phyloP scores from a whole-genome alignment of 306 rosid genomes.

The Canavalia ensiformis region DNA sequence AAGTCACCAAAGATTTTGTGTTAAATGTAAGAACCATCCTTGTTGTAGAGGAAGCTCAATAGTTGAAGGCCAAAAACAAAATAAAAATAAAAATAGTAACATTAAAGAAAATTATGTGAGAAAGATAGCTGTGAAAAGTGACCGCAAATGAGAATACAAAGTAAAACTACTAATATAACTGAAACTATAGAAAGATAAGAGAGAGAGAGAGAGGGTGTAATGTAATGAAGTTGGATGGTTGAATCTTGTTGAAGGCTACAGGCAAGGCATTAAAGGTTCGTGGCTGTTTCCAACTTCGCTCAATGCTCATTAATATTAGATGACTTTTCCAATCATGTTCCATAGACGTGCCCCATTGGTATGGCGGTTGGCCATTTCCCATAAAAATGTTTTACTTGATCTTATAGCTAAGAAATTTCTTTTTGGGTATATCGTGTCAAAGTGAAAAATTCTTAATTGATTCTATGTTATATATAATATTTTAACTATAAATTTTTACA shows the following conservation, averaged over 20 bases:
- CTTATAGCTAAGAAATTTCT: not conserved
- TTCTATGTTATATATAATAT: not conserved
- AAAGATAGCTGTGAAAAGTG: slow-evolving; percentile 18
- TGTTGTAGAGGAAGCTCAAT: not conserved
- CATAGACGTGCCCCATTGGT: slow-evolving; percentile 1
- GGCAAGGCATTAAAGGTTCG: slow-evolving; percentile 54
- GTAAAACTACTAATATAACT: not conserved
- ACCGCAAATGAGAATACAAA: not conserved
- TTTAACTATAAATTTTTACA: not conserved
- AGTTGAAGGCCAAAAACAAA: not conserved
- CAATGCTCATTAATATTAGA: slow-evolving; percentile 64
- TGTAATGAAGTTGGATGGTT: slow-evolving; percentile 46
- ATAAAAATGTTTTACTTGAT: not conserved
- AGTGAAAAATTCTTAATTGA: not conserved
- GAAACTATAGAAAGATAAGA: not conserved
- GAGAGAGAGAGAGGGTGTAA: not conserved
- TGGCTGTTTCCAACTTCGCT: slow-evolving; percentile 59
- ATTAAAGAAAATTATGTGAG: not conserved
- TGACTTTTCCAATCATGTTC: slow-evolving; percentile 47
- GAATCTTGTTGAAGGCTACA: slow-evolving; percentile 14
- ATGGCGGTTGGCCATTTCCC: not conserved
- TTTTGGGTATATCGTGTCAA: not conserved
- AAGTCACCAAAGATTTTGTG: slow-evolving; percentile 24
- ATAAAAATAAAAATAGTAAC: no score
- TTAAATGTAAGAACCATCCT: slow-evolving; percentile 7